Conservation (phyloP, 495 filamentous ascomycete genomes). For the Lasiosphaeria miniovina region DNA sequence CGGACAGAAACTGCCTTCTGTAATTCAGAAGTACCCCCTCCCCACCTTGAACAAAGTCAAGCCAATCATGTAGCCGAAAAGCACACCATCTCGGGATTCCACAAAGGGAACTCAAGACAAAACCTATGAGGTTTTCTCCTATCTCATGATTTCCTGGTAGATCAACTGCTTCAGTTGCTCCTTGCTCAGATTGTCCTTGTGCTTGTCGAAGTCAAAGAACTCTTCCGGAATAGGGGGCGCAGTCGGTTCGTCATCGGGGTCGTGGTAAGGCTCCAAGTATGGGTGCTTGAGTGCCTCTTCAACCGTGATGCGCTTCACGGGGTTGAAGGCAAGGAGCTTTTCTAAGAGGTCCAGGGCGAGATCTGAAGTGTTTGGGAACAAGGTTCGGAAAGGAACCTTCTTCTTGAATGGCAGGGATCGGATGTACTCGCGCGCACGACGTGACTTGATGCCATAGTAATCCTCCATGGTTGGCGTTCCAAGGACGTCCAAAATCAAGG, state of each 20-base stretch:
- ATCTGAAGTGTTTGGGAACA: slow-evolving; percentile 97
- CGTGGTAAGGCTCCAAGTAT: slow-evolving; percentile 98
- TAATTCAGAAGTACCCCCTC: too few species aligned
- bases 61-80: too few species aligned
- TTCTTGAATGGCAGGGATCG: slow-evolving; percentile 99
- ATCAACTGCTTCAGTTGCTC: slow-evolving; percentile 97
- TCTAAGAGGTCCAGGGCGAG: slow-evolving; percentile 91
- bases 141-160: slow-evolving; percentile 99
- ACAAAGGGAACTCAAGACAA: too few species aligned
- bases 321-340: slow-evolving; percentile 96
- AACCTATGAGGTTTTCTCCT: slow-evolving; percentile 23
- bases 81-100: too few species aligned
- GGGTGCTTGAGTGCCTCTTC: slow-evolving; percentile 97
- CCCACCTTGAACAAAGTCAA: too few species aligned
- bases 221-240: slow-evolving; percentile 95
- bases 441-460: slow-evolving; percentile 99
- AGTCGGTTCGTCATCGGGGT: slow-evolving; percentile 97
- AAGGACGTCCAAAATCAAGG: slow-evolving; percentile 94
- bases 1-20: too few species aligned
- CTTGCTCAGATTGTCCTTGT: slow-evolving; percentile 98
- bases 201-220: slow-evolving; percentile 99
- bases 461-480: slow-evolving; percentile 99
- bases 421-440: slow-evolving; percentile 97
- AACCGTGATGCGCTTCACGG: slow-evolving; percentile 95
- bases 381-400: slow-evolving; percentile 94